Conservation (phyloP, 1,139 yeast genomes). For the Protomyces macrosporus region DNA sequence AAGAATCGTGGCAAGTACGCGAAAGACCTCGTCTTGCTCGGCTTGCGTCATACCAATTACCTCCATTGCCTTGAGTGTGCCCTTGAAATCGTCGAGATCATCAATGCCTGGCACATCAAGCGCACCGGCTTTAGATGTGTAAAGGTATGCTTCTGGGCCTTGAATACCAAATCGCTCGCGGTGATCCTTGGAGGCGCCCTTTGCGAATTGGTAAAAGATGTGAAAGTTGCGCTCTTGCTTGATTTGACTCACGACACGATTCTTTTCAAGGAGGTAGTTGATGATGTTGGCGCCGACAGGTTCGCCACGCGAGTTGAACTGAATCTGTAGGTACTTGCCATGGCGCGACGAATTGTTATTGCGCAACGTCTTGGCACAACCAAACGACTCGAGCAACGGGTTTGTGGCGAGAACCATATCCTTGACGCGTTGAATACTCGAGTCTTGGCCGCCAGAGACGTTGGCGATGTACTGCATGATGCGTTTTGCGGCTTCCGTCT, state of each 20-base stretch:
- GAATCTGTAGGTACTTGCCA: conserved; percentile 92
- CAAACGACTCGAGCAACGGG: conserved; percentile 92
- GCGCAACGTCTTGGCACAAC: conserved; percentile 95
- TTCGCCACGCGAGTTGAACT: conserved; percentile 72
- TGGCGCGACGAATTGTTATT: conserved; percentile 96
- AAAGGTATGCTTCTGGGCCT: conserved; percentile 84
- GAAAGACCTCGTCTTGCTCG: conserved; percentile 87
- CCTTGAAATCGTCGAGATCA: conserved; percentile 70
- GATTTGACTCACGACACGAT: conserved; percentile 91
- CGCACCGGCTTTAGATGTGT: conserved; percentile 83
- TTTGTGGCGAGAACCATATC: conserved; percentile 98
- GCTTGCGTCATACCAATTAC: conserved; percentile 72
- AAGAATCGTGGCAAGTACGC: conserved; percentile 74
- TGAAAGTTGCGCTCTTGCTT: conserved; percentile 92
- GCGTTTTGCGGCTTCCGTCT: conserved; percentile 96
- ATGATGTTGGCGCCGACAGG: conserved; percentile 96
- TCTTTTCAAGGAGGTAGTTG: conserved; percentile 88
- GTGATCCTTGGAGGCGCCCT: conserved; percentile 79
- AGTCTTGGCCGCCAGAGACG: conserved; percentile 53
- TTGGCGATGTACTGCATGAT: conserved; percentile 98
- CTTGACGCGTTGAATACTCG: conserved; percentile 74
- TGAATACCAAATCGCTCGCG: conserved; percentile 84
- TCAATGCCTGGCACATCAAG: conserved; percentile 81
- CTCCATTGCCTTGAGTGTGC: conserved; percentile 79
- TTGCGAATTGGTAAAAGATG: conserved; percentile 92